Conservation (phyloP, 192 early-diverging fungal species). For the Entomortierella chlamydospora region DNA sequence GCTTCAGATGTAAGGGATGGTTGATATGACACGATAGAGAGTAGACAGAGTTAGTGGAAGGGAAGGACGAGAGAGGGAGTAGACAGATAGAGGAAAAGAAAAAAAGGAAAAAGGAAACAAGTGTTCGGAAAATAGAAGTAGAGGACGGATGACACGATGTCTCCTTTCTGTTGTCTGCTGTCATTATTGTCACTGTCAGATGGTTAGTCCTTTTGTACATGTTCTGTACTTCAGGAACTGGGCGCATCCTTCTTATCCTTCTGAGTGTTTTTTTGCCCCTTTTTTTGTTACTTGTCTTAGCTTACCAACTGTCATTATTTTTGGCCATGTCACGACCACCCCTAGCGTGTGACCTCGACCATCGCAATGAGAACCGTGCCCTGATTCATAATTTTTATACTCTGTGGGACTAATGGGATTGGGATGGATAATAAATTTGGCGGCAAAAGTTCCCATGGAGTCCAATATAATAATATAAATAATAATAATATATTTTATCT, state of each 20-base stretch:
- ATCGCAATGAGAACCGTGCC: too few relatives aligned
- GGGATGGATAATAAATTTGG: too few relatives aligned
- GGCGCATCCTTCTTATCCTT: constrained; percentile 3
- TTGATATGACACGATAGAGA: neutral
- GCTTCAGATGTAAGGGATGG: too few relatives aligned
- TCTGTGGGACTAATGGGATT: too few relatives aligned
- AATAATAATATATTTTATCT: too few relatives aligned
- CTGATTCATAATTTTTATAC: too few relatives aligned
- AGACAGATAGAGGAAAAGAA: neutral
- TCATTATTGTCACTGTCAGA: constrained; percentile 4
- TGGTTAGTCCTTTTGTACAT: neutral
- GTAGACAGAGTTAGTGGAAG: neutral
- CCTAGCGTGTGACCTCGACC: neutral
- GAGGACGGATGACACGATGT: neutral
- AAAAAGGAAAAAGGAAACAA: neutral
- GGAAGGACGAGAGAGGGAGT: neutral
- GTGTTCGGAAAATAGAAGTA: neutral
- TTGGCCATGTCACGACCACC: neutral
- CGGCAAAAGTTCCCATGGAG: too few relatives aligned
- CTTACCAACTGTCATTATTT: neutral
- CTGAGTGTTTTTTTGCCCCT: too few relatives aligned
- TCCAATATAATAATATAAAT: too few relatives aligned
- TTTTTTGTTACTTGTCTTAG: neutral
- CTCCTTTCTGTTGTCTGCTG: neutral
- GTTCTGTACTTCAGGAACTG: neutral